These are phyloP conservation scores for Backusella mclennaniae DNA, from an alignment of 192 early-diverging fungal species.

Conservation along the genomic window DNA sequence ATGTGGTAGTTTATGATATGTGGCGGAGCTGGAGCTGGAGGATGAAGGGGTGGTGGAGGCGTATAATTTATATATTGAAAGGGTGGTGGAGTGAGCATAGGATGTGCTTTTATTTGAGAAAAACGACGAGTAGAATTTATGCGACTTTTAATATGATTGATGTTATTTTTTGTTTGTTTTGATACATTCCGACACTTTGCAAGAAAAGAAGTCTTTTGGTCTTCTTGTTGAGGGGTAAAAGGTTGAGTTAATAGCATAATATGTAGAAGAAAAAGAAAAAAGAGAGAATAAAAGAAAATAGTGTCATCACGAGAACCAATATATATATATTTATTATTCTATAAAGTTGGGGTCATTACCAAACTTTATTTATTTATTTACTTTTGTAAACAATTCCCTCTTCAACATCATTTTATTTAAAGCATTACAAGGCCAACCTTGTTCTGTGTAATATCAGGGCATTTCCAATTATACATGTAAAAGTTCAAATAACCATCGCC, in stretches of 20 bases:
- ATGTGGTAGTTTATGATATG: neutral
- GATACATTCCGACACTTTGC: neutral
- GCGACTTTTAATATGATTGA: neutral
- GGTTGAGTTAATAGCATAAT: neutral
- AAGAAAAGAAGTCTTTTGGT: neutral
- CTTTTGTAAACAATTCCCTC: slow-evolving; percentile 2
- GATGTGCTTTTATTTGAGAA: neutral
- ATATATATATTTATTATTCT: neutral
- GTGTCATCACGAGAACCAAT: neutral
- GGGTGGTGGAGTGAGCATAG: neutral
- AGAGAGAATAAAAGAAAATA: neutral
- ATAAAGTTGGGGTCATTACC: neutral
- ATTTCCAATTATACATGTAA: slow-evolving; percentile 96
- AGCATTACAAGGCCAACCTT: slow-evolving; percentile 92
- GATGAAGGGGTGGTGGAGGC: neutral
- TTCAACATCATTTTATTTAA: slow-evolving; percentile 34
- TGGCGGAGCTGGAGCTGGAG: neutral
- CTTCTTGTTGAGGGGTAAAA: neutral
- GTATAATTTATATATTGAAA: neutral
- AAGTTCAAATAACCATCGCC: slow-evolving; percentile 95
- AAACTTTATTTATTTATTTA: slow-evolving; percentile 2
- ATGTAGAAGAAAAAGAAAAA: neutral
- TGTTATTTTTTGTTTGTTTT: neutral
- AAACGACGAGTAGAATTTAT: neutral
- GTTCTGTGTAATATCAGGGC: slow-evolving; percentile 58